Evolutionary conservation across 2,329 filamentous ascomycete genomes (phyloP).

Genomic region (Clonostachys sp.): DNA sequence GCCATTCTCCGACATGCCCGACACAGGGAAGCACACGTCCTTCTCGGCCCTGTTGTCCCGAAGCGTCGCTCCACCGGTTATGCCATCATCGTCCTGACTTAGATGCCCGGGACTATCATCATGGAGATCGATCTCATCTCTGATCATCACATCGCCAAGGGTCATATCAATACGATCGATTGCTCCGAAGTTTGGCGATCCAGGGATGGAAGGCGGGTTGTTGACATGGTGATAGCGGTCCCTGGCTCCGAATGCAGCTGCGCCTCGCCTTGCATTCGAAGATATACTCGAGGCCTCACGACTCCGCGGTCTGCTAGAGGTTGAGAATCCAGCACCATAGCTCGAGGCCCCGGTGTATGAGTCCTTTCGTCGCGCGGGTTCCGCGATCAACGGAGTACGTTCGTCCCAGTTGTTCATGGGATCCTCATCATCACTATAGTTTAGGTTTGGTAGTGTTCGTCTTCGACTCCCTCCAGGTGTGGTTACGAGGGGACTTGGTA

Average conservation of each 20-base stretch:
- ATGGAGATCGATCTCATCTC: conserved; percentile 52
- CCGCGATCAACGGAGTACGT: conserved; percentile 48
- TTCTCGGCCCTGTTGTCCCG: conserved; percentile 54
- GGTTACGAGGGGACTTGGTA: conserved; percentile 23
- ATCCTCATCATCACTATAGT: conserved; percentile 41
- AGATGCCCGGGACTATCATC: conserved; percentile 20
- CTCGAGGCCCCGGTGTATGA: conserved; percentile 16
- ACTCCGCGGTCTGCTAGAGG: conserved; percentile 25
- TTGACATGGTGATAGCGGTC: conserved; percentile 57
- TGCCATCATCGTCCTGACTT: conserved; percentile 20
- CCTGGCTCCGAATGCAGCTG: conserved; percentile 19
- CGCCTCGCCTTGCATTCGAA: conserved; percentile 35
- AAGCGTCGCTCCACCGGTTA: conserved; percentile 14
- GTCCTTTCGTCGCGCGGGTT: conserved; percentile 11
- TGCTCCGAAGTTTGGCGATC: conserved; percentile 50
- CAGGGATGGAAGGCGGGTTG: conserved; percentile 64
- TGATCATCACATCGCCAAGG: conserved; percentile 67
- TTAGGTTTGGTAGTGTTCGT: conserved; percentile 25
- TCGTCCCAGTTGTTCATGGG: conserved; percentile 41
- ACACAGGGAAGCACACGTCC: conserved; percentile 89
- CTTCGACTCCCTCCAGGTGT: conserved; percentile 22
- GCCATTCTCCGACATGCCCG: conserved; percentile 66
- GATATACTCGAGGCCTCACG: conserved; percentile 43
- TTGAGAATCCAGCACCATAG: conserved; percentile 38
- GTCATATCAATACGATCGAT: conserved; percentile 46